Base-by-base conservation (phyloP, 2,329 filamentous ascomycete species). In the Monilinia laxa region DNA sequence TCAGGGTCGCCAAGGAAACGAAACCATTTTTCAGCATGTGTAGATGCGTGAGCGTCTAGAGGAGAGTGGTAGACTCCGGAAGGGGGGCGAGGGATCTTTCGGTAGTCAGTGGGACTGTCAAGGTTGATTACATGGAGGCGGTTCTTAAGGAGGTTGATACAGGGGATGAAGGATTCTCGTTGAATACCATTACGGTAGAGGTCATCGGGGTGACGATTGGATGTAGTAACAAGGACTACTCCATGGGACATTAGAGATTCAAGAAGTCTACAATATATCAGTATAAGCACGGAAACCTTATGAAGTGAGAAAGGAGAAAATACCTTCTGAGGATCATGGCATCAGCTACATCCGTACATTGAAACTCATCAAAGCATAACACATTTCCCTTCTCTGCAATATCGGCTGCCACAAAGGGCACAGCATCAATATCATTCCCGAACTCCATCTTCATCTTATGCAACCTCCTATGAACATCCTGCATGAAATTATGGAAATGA, bases 401-500 rank as follows among this genome's bases (percentile, higher is more conserved):
- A 75, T 95, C 90, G n/a, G 94, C 95, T 2, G 94, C 94, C 23
- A 98, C 90, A 76, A 96, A 95, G 0, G 94, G 94, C 55, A 98
- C 86, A 0, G 87, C 92, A 78, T 99, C 95, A 51, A 97, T 85
- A 72, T 97, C 93, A 76, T 88, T 93, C 40, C 95, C 95, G 77
- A 96, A 87, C 73, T 88, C 81, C 85, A 95, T 90, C 81, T 97
- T 97, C 79, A 96, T 89, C 76, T 87, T 87, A 81, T 98, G 95
- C 74, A 98, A 81, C 68, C 94, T 85, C 78, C 90, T 92, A 80
- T 99, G 95, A 59, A 98, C 90, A 78, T 96, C 91, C 78, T 98
- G 95, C 95, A 99, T 99, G 82, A 99, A 99, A 78, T 97, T 97
- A 82, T 98, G 93, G 79, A 99, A 99, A 81, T 99, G 95, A 75